Conservation (phyloP, 352 stramenopile genomes). For the Pythium guiyangense region DNA sequence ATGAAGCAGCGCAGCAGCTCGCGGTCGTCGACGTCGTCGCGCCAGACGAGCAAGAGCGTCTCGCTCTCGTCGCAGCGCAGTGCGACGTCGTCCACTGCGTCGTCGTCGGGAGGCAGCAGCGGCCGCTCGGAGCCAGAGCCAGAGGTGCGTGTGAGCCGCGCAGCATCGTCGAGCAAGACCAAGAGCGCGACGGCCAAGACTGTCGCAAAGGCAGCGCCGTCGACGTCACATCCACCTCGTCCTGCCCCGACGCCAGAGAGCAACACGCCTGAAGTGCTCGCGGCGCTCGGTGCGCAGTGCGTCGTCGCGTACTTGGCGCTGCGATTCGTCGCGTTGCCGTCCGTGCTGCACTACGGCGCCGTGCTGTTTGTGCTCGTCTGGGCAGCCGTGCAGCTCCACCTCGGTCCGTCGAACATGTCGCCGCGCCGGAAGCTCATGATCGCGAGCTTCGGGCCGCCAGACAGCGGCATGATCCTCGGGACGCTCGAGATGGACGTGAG, state of each 20-base stretch:
- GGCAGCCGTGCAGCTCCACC: slow-evolving; percentile 45
- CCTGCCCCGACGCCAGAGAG: not conserved
- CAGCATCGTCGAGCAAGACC: not conserved
- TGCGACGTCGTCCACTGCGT: not conserved
- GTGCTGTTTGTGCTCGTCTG: slow-evolving; percentile 45
- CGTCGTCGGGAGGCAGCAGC: not conserved
- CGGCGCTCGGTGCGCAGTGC: slow-evolving; percentile 46
- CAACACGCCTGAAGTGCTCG: slow-evolving; percentile 32
- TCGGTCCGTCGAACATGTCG: slow-evolving; percentile 54
- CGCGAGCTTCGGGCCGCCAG: slow-evolving; percentile 44
- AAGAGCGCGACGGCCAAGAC: not conserved
- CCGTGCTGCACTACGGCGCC: slow-evolving; percentile 34
- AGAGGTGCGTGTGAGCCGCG: not conserved
- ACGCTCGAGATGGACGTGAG: slow-evolving; percentile 67
- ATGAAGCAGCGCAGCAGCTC: not conserved
- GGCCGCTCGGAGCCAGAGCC: slow-evolving; percentile 5
- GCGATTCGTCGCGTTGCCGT: slow-evolving; percentile 37
- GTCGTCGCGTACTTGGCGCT: slow-evolving; percentile 41
- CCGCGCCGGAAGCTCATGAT: slow-evolving; percentile 68
- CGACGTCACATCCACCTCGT: not conserved
- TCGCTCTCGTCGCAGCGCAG: slow-evolving; percentile 3
- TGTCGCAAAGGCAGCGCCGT: not conserved
- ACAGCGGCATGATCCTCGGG: slow-evolving; percentile 66
- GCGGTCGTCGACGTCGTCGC: not conserved
- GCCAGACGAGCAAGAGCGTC: slow-evolving; percentile 5